phyloP scores from a whole-genome alignment of 2,329 filamentous ascomycete species.

The Claviceps sp. region DNA sequence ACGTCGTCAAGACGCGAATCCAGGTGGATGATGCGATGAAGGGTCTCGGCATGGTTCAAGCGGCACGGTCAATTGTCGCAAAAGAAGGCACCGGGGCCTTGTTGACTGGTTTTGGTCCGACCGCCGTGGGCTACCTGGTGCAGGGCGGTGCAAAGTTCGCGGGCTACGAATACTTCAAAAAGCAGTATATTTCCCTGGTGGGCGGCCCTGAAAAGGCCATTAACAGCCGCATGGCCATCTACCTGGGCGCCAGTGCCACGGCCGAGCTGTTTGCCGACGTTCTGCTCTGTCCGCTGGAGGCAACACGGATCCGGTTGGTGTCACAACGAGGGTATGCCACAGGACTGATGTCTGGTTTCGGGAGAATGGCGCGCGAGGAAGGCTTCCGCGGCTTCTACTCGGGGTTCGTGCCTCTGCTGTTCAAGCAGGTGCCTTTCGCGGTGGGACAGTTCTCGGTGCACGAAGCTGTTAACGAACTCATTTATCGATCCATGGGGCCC shows the following conservation, averaged over 20 bases:
- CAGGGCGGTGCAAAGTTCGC: slow-evolving; percentile 87
- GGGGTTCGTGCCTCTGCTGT: slow-evolving; percentile 74
- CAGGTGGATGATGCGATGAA: slow-evolving; percentile 80
- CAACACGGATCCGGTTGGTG: slow-evolving; percentile 64
- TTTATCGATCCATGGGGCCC: slow-evolving; percentile 56
- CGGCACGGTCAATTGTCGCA: slow-evolving; percentile 63
- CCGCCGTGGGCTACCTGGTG: slow-evolving; percentile 76
- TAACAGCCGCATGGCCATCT: slow-evolving; percentile 41
- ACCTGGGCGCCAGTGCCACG: slow-evolving; percentile 56
- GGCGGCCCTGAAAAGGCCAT: slow-evolving; percentile 36
- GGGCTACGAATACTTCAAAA: slow-evolving; percentile 91
- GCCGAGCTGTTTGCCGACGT: slow-evolving; percentile 66
- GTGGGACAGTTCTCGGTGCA: slow-evolving; percentile 91
- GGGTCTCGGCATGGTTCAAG: slow-evolving; percentile 69
- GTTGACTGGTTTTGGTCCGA: slow-evolving; percentile 73
- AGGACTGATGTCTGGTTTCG: slow-evolving; percentile 58
- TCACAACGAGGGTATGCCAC: slow-evolving; percentile 66
- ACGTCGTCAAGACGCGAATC: slow-evolving; percentile 81
- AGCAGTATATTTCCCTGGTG: slow-evolving; percentile 61
- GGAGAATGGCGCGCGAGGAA: slow-evolving; percentile 62
- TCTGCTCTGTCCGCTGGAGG: slow-evolving; percentile 81
- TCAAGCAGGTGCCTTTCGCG: slow-evolving; percentile 87
- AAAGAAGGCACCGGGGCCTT: slow-evolving; percentile 70
- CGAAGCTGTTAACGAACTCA: slow-evolving; percentile 70
- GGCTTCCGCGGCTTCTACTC: slow-evolving; percentile 78